Evolutionary conservation across 345 rosid genomes (phyloP).

Genomic region (Eucalyptus virginea): DNA sequence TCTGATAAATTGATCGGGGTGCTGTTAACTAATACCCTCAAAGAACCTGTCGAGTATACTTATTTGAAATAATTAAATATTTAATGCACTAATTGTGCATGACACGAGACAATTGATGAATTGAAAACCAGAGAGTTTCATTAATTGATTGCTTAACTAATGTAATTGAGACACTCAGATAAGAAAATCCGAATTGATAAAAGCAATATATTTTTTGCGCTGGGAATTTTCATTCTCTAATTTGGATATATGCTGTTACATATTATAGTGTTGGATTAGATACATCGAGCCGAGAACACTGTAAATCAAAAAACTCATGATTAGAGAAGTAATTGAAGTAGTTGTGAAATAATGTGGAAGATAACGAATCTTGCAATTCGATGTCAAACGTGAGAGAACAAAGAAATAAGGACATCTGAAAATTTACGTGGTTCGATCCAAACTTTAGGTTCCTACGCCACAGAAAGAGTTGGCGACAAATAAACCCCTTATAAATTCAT

Average conservation of each 20-base stretch:
- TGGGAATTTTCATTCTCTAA: not conserved
- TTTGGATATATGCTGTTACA: not conserved
- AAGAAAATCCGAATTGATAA: not conserved
- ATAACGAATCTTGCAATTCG: not conserved
- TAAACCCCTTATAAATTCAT: accelerated
- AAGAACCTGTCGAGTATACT: not conserved
- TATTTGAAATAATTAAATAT: not conserved
- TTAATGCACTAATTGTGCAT: not conserved
- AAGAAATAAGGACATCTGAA: not conserved
- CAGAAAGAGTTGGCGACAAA: accelerated
- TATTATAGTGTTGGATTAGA: not conserved
- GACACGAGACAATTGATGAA: not conserved
- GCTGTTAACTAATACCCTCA: not conserved
- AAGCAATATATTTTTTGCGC: not conserved
- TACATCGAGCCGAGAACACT: not conserved
- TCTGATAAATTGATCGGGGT: not conserved
- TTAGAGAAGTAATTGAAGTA: not conserved
- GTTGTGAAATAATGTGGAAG: not conserved
- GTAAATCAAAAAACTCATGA: not conserved
- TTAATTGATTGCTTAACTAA: not conserved
- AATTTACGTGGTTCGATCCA: accelerated
- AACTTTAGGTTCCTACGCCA: not conserved
- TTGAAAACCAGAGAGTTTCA: not conserved
- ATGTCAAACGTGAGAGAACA: not conserved
- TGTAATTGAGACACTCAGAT: not conserved